These are phyloP conservation scores for Ichthyophthirius multifiliis DNA, from an alignment of 169 alveolate genomes.

Conservation along the genomic window DNA sequence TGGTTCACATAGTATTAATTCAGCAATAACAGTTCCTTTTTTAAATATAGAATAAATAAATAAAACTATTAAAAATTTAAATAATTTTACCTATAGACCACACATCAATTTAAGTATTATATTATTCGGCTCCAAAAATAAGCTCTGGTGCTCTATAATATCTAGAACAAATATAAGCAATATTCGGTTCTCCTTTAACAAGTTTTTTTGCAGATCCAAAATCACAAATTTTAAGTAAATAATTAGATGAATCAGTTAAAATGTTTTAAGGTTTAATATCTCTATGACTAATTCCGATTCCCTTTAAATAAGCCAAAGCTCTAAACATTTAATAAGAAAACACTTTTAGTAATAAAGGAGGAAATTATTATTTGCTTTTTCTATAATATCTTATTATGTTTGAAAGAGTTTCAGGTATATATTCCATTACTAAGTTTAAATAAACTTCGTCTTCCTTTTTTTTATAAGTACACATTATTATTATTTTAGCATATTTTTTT, in stretches of 20 bases:
- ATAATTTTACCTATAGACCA: conserved; percentile 94
- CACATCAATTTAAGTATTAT: conserved; percentile 96
- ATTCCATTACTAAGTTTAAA: conserved; percentile 97
- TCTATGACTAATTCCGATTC: conserved; percentile 96
- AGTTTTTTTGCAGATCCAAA: conserved; percentile 98
- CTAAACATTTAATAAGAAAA: conserved; percentile 95
- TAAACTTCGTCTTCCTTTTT: conserved; percentile 72
- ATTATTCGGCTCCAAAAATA: conserved; percentile 97
- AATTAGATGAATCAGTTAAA: conserved; percentile 91
- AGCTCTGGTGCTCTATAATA: conserved; percentile 99
- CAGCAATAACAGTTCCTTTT: conserved; percentile 81
- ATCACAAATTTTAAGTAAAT: conserved; percentile 94
- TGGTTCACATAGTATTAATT: conserved; percentile 45
- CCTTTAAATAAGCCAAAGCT: conserved; percentile 95
- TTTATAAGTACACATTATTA: neutral
- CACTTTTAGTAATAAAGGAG: conserved; percentile 89
- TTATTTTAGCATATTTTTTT: conserved; percentile 18
- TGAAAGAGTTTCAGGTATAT: conserved; percentile 95
- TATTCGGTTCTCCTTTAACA: conserved; percentile 91
- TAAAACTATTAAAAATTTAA: neutral
- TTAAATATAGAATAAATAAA: neutral
- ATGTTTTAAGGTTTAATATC: conserved; percentile 99
- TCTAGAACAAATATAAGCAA: conserved; percentile 95
- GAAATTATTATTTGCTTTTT: conserved; percentile 89
- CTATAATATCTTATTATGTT: conserved; percentile 90